These are phyloP conservation scores for Podospora fimiseda DNA, from an alignment of 495 filamentous ascomycete genomes.

Conservation along the genomic window DNA sequence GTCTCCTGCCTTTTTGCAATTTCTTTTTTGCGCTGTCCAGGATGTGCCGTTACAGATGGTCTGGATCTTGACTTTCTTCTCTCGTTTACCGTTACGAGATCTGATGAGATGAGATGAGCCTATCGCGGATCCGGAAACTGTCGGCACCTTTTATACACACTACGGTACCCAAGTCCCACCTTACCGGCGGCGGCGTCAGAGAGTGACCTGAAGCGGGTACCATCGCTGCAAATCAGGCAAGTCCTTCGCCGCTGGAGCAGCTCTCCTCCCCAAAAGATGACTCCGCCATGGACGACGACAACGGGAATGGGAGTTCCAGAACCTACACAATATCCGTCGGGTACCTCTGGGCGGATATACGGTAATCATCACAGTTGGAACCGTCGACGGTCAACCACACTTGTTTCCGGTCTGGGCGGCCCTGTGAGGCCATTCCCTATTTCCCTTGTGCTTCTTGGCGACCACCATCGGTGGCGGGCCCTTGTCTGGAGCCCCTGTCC, in stretches of 20 bases:
- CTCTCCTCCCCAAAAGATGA: no score
- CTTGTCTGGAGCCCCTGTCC: conserved; percentile 20
- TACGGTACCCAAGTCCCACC: not conserved
- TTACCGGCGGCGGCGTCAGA: conserved; percentile 5
- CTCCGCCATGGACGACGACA: no score
- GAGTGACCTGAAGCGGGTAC: conserved; percentile 1
- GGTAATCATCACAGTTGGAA: no score
- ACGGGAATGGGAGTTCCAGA: conserved; percentile 19
- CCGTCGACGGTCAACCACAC: no score
- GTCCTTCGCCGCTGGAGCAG: conserved; percentile 8
- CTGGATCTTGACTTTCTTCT: not conserved
- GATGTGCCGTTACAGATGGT: not conserved
- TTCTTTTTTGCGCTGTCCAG: not conserved
- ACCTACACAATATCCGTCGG: no score
- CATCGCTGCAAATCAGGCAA: conserved; percentile 7
- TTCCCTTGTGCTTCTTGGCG: conserved; percentile 24
- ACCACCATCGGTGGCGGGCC: conserved; percentile 8
- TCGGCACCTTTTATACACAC: not conserved
- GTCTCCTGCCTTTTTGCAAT: not conserved
- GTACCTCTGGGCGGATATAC: no score
- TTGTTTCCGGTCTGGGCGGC: conserved; percentile 20
- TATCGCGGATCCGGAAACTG: not conserved
- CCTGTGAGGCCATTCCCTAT: conserved; percentile 21
- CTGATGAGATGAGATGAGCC: conserved; percentile 1
- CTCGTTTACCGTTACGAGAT: conserved; percentile 2